phyloP scores from a whole-genome alignment of 257 asterid species.

The Forsythia viridissima region DNA sequence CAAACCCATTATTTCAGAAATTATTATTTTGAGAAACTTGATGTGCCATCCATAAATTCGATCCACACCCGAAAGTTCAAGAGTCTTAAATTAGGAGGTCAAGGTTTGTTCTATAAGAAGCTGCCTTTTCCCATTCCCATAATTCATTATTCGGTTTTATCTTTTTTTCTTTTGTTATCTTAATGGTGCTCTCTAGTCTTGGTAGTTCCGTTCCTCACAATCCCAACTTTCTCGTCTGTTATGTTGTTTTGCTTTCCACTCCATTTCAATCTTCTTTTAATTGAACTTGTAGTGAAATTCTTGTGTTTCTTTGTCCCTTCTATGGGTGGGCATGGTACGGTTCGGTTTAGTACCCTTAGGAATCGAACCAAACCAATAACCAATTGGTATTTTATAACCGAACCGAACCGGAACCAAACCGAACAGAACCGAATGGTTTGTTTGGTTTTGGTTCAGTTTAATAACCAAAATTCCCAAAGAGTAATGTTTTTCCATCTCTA shows the following conservation, averaged over 20 bases:
- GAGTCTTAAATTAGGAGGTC: not conserved
- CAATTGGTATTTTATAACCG: too few species aligned
- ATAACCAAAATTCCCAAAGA: too few species aligned
- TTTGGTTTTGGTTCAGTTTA: too few species aligned
- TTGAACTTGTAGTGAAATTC: not conserved
- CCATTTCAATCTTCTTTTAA: not conserved
- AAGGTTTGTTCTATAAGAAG: conserved; percentile 1
- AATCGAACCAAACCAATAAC: too few species aligned
- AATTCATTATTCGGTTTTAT: not conserved
- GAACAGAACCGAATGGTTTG: too few species aligned
- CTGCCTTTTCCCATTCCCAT: conserved; percentile 8
- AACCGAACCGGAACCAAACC: too few species aligned
- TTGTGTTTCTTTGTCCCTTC: not conserved
- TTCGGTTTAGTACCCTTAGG: too few species aligned
- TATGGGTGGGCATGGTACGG: too few species aligned
- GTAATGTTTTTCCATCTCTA: too few species aligned
- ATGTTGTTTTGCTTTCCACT: not conserved
- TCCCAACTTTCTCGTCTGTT: not conserved
- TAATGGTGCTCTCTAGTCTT: conserved; percentile 1
- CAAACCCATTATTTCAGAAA: not conserved
- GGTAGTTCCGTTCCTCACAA: not conserved
- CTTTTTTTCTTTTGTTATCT: not conserved
- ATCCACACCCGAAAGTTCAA: not conserved
- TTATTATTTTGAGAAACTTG: not conserved
- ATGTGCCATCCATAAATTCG: not conserved